Conservation (phyloP, 1,284 basidiomycete genomes). For the Xanthoconium separans region DNA sequence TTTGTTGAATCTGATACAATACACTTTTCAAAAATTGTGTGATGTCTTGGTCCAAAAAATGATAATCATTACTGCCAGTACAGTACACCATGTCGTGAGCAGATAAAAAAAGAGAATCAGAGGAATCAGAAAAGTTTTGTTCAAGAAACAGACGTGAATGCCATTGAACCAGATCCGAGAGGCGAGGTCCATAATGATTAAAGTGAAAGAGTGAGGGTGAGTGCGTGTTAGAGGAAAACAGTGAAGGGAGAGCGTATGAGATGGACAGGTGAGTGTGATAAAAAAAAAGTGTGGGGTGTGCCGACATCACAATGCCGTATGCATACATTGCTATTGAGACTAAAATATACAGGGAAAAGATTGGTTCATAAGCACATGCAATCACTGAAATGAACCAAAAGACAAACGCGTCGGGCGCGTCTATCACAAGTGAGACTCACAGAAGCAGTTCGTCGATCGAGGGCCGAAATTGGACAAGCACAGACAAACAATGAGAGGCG, state of each 20-base stretch:
- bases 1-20: too few species aligned
- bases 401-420: slow-evolving; percentile 1
- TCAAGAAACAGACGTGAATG: not conserved
- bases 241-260: not conserved
- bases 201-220: not conserved
- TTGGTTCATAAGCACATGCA: slow-evolving; percentile 13
- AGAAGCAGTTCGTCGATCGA: not conserved
- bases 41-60: too few species aligned
- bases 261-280: not conserved
- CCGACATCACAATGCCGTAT: slow-evolving; percentile 8
- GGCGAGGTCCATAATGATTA: not conserved
- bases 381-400: not conserved
- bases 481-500: not conserved
- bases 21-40: too few species aligned
- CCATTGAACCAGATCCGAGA: not conserved
- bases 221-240: not conserved
- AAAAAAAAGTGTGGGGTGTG: not conserved
- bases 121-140: not conserved
- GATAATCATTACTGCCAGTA: not conserved
- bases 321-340: slow-evolving; percentile 5
- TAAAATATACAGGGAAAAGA: slow-evolving; percentile 13
- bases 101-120: too few species aligned
- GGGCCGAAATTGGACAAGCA: not conserved
- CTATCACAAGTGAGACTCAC: slow-evolving; percentile 18
- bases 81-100: not conserved